These are phyloP conservation scores for Entomortierella beljakovae DNA, from an alignment of 192 early-diverging fungal species.

Conservation along the genomic window DNA sequence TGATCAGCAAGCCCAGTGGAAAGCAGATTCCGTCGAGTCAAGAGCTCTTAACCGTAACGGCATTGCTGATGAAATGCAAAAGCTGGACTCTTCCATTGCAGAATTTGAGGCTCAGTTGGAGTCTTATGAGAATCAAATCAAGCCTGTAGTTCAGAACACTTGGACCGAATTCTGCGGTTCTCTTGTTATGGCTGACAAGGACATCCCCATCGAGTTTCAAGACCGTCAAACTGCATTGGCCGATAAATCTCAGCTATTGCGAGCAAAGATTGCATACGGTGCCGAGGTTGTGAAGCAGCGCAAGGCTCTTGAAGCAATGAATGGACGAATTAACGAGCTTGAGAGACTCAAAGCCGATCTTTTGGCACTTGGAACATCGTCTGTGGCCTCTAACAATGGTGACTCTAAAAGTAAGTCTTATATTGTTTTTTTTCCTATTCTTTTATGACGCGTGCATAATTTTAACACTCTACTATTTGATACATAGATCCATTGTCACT, in stretches of 20 bases:
- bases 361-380: not conserved
- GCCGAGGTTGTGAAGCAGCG: conserved; percentile 34
- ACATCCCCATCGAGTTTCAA: conserved; percentile 16
- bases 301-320: conserved; percentile 19
- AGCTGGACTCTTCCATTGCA: conserved; percentile 7
- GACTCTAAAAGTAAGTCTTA: conserved; percentile 5
- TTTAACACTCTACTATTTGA: too few relatives aligned
- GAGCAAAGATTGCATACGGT: conserved; percentile 15
- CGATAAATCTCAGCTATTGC: not conserved
- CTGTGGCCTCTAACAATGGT: not conserved
- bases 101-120: conserved; percentile 26
- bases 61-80: conserved; percentile 1
- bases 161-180: conserved; percentile 28
- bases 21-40: not conserved
- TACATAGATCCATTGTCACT: not conserved
- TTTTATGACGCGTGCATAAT: too few relatives aligned
- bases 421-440: too few relatives aligned
- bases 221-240: conserved; percentile 3
- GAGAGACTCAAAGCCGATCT: not conserved
- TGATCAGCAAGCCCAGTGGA: conserved; percentile 29
- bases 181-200: conserved; percentile 20
- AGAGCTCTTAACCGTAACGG: too few relatives aligned
- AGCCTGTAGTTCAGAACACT: conserved; percentile 17
- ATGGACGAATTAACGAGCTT: conserved; percentile 6
- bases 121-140: conserved; percentile 16